These are phyloP conservation scores for Solanum piurae DNA, from an alignment of 257 asterid species.

Conservation along the genomic window DNA sequence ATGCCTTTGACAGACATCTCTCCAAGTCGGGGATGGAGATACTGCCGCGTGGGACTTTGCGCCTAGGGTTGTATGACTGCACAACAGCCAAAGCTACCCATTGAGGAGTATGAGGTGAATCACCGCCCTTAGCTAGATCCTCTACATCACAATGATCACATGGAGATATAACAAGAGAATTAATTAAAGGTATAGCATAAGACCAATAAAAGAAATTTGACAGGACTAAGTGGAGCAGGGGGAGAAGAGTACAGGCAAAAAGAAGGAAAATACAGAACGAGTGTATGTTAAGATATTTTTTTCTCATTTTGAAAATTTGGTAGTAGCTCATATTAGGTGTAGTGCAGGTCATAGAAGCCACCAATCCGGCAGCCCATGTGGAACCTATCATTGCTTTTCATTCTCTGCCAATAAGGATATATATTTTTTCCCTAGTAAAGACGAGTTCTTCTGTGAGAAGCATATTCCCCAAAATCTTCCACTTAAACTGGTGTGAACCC, in stretches of 20 bases:
- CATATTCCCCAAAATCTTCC: neutral
- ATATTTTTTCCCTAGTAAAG: neutral
- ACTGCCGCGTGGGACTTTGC: slow-evolving; percentile 70
- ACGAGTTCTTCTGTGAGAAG: neutral
- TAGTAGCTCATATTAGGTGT: neutral
- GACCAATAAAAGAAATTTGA: neutral
- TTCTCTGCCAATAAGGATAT: neutral
- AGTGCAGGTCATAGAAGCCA: neutral
- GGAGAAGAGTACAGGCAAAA: neutral
- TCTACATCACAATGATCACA: slow-evolving; percentile 28
- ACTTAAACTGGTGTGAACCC: neutral
- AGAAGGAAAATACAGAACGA: neutral
- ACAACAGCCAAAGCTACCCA: slow-evolving; percentile 93
- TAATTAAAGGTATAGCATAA: neutral
- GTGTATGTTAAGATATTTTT: neutral
- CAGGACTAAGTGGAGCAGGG: slow-evolving; percentile 1
- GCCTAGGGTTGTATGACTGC: slow-evolving; percentile 74
- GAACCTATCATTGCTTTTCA: neutral
- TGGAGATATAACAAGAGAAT: neutral
- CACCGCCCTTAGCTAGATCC: slow-evolving; percentile 29
- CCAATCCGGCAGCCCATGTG: neutral
- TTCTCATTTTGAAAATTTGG: neutral
- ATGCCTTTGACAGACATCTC: slow-evolving; percentile 75
- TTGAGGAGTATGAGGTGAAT: slow-evolving; percentile 28
- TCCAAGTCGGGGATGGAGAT: slow-evolving; percentile 68